Percentiles rank a stretch among this genome's conserved stretches.
phyloP scores from a whole-genome alignment of 306 rosid genomes.

The Dalbergia oliveri region DNA sequence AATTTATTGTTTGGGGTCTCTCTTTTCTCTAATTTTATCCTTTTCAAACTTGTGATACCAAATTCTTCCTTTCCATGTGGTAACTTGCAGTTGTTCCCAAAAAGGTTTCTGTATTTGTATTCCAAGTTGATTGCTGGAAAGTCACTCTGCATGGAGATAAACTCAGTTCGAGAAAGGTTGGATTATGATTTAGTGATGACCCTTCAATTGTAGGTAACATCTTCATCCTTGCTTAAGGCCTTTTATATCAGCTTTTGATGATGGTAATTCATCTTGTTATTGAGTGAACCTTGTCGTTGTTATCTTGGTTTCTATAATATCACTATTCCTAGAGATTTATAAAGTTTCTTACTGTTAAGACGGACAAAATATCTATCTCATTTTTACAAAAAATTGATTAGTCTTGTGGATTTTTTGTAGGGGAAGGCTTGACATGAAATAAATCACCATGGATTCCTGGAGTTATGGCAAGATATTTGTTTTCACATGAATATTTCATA shows the following conservation, averaged over 20 bases:
- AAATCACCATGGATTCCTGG: background rate
- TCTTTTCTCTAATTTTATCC: background rate
- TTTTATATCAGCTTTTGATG: background rate
- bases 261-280: slow-evolving; percentile 4
- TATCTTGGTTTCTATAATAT: slow-evolving; percentile 5
- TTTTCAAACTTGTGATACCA: slow-evolving; percentile 24
- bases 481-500: background rate
- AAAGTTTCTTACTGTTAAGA: slow-evolving; percentile 13
- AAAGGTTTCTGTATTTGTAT: slow-evolving; percentile 69
- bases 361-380: background rate
- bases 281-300: slow-evolving; percentile 3
- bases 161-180: slow-evolving; percentile 71
- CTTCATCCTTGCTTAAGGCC: background rate
- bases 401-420: background rate
- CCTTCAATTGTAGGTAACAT: slow-evolving; percentile 38
- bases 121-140: slow-evolving; percentile 86
- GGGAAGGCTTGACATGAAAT: background rate
- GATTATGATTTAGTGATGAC: slow-evolving; percentile 46
- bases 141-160: slow-evolving; percentile 83
- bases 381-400: slow-evolving; percentile 11
- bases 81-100: slow-evolving; percentile 84
- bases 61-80: slow-evolving; percentile 34
- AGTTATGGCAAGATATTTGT: background rate
- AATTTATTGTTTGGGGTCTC: slow-evolving; percentile 7
- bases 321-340: slow-evolving; percentile 4